Evolutionary conservation across 768 basidiomycete genomes (phyloP), one percentile per base, ranked within the genome.

Genomic region (Rubroboletus pulcherrimus): DNA sequence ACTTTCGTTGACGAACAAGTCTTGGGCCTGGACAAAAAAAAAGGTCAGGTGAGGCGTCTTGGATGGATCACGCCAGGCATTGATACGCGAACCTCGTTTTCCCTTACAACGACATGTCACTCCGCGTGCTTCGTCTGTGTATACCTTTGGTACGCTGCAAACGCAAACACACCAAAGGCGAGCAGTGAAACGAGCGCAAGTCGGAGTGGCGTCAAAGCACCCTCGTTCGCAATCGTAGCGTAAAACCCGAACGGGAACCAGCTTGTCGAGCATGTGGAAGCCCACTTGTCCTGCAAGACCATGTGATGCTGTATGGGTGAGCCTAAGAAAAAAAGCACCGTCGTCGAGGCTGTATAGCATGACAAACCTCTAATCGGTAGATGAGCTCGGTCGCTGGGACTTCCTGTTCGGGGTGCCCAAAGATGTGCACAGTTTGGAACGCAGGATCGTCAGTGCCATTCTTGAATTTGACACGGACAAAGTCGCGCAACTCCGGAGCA

Each of bases 401-500:
- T 21, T 21, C 21, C 21, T 21, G 21, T 21, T 21, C 21, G 21
- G 21, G 21, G 21, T 21, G 21, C 21, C 21, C 21, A 21, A 21
- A 21, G 21, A 21, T 21, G 21, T 21, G 21, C 21, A 21, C 21
- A 21, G 21, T 21, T 21, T 21, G 21, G 21, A 21, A 21, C 21
- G 21, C 21, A 2, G 21, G 21, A 21, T 21, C 21, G 21, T 21
- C 21, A 21, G 21, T 21, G 21, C 21, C 21, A 21, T 21, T 21
- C 21, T 21, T 21, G 21, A 21, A 21, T 21, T 21, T 21, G 21
- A 21, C 21, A 21, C 21, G 21, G 21, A 21, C 21, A 21, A 21
- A 91, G 74, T 90, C 87, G 45, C 87, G 84, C 63, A 81, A 75
- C 58, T 89, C 87, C 12, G 86, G 87, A n/a, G 84, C 83, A 49